Percentiles rank a stretch among this genome's conserved stretches.
phyloP scores from a whole-genome alignment of 345 rosid species.

The Mangifera indica region DNA sequence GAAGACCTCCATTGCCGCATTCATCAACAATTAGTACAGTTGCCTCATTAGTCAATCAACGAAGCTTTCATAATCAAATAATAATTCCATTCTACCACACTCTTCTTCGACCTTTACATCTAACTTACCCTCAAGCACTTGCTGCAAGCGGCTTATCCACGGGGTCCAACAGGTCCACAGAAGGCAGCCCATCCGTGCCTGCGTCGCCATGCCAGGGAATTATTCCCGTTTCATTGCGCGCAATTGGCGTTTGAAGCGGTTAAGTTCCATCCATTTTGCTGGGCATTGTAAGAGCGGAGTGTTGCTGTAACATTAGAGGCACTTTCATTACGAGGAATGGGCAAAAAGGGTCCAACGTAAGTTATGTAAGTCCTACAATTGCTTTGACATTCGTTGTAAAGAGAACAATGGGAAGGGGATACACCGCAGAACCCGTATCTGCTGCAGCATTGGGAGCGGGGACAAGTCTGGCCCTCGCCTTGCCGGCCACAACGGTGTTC shows the following conservation, averaged over 20 bases:
- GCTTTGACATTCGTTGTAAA: too few relatives aligned
- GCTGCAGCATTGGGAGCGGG: too few relatives aligned
- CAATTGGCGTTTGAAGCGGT: conserved; percentile 46
- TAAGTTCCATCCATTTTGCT: conserved; percentile 38
- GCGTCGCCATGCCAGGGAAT: conserved; percentile 54
- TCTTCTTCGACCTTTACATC: too few relatives aligned
- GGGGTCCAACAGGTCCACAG: conserved; percentile 54
- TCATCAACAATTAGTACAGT: conserved; percentile 38
- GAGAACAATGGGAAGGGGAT: too few relatives aligned
- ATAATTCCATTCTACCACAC: not conserved
- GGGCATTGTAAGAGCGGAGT: conserved; percentile 20
- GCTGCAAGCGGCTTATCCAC: conserved; percentile 52
- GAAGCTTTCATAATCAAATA: not conserved
- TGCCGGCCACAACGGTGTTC: too few relatives aligned
- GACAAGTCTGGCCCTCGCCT: too few relatives aligned
- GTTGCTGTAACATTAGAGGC: conserved; percentile 52
- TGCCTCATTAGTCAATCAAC: conserved; percentile 5
- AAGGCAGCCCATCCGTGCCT: conserved; percentile 65
- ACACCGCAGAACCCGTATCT: too few relatives aligned
- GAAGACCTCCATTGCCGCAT: conserved; percentile 36
- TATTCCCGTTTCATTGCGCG: conserved; percentile 54
- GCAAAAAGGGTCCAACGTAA: too few relatives aligned
- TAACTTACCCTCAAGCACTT: conserved; percentile 47
- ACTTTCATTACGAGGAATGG: conserved; percentile 16
- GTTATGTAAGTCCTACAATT: too few relatives aligned